phyloP scores from a whole-genome alignment of 495 filamentous ascomycete genomes.

The Melanomma pulvis-pyrius region DNA sequence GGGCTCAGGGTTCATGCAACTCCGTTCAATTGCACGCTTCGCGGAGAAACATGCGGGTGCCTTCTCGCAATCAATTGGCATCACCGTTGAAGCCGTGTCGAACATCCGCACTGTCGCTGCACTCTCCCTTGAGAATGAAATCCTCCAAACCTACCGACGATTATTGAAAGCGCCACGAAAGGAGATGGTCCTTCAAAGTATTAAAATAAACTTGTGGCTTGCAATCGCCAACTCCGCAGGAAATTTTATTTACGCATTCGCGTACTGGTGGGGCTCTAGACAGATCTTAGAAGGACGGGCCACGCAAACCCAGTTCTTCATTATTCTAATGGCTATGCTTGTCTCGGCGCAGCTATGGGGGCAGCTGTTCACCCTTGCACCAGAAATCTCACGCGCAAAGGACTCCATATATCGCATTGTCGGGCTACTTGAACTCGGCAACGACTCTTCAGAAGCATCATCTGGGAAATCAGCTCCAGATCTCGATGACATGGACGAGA shows the following conservation, averaged over 20 bases:
- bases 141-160: constrained; percentile 66
- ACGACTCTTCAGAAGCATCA: not conserved
- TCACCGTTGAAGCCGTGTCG: constrained; percentile 85
- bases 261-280: constrained; percentile 88
- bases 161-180: constrained; percentile 52
- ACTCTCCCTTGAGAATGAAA: constrained; percentile 79
- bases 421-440: constrained; percentile 36
- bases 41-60: constrained; percentile 68
- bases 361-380: constrained; percentile 80
- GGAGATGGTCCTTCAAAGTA: constrained; percentile 53
- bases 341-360: constrained; percentile 84
- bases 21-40: constrained; percentile 78
- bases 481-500: constrained; percentile 75
- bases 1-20: constrained; percentile 80
- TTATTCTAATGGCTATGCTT: constrained; percentile 77
- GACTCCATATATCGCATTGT: constrained; percentile 58
- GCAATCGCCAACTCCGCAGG: constrained; percentile 58
- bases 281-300: constrained; percentile 70
- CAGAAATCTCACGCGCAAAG: constrained; percentile 85
- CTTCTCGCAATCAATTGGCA: constrained; percentile 74
- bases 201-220: constrained; percentile 57
- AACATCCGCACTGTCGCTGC: constrained; percentile 90
- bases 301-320: constrained; percentile 78
- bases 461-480: constrained; percentile 54
- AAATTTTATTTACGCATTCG: constrained; percentile 74